Evolutionary conservation across 2,329 filamentous ascomycete species (phyloP).

Genomic region (Raffaelea albimanens): DNA sequence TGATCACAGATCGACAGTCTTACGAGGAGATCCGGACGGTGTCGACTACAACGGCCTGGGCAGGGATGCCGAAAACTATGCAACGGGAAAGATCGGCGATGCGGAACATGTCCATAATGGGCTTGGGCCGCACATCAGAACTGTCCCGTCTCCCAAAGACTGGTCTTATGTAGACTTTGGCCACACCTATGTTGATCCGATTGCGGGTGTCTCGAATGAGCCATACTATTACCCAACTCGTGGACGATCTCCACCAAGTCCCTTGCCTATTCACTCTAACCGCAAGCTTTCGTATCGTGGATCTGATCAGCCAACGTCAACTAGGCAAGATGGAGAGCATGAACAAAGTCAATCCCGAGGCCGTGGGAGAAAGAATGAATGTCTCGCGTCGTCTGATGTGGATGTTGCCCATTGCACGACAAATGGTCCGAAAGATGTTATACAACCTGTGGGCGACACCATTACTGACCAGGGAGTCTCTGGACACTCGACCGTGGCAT

Average conservation of each 20-base stretch:
- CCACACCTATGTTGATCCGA: constrained; percentile 26
- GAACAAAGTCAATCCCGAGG: too few species aligned
- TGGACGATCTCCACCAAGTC: constrained; percentile 45
- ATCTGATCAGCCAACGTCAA: too few species aligned
- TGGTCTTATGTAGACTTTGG: constrained; percentile 31
- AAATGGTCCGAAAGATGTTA: too few species aligned
- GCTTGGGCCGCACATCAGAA: constrained; percentile 24
- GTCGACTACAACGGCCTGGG: too few species aligned
- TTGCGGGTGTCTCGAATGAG: constrained; percentile 27
- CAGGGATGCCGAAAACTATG: background rate
- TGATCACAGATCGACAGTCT: background rate
- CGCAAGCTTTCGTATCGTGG: too few species aligned
- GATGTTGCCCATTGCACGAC: too few species aligned
- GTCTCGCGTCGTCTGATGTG: too few species aligned
- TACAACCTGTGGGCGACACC: too few species aligned
- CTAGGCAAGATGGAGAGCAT: too few species aligned
- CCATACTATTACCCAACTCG: constrained; percentile 35
- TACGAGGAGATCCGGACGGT: background rate
- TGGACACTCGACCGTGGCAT: too few species aligned
- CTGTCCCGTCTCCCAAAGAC: constrained; percentile 30
- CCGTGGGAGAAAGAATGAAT: too few species aligned
- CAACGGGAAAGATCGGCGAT: constrained; percentile 26
- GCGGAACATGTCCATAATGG: constrained; percentile 25
- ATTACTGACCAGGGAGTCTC: too few species aligned
- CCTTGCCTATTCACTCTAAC: constrained; percentile 18